Percentiles rank a stretch among this genome's conserved stretches.
Conservation (phyloP, 1,139 yeast genomes). For the Casaregolazyma suthepensis region DNA sequence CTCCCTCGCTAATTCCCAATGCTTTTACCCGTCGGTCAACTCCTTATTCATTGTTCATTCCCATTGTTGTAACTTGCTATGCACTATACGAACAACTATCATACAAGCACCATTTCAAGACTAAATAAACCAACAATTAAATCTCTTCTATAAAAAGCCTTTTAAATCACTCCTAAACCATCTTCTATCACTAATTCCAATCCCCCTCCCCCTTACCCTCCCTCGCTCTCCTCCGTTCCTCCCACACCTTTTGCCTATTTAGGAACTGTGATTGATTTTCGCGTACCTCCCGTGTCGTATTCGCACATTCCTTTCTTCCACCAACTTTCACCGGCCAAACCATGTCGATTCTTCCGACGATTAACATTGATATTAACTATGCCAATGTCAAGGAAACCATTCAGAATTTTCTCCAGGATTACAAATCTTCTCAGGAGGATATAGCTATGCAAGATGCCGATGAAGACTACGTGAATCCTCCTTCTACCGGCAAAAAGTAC, state of each 20-base stretch:
- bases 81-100: no score
- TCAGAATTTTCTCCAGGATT: constrained; percentile 22
- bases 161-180: neutral
- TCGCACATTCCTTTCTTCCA: neutral
- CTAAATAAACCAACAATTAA: no score
- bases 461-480: neutral
- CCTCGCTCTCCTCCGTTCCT: neutral
- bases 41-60: no score
- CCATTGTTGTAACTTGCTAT: no score
- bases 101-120: no score
- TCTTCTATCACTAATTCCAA: neutral
- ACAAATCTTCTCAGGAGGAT: constrained; percentile 17
- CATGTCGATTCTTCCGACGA: constrained; percentile 41
- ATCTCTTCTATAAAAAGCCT: no score
- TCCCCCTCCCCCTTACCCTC: neutral
- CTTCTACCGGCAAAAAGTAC: constrained; percentile 48
- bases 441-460: constrained; percentile 12
- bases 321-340: constrained; percentile 13
- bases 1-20: no score
- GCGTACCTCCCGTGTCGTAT: constrained; percentile 5
- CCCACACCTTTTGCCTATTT: neutral
- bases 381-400: constrained; percentile 35
- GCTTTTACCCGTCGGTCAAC: no score
- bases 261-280: constrained; percentile 11
- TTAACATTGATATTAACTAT: constrained; percentile 51